Evolutionary conservation across 441 rosid genomes (phyloP).

Genomic region (Gossypium gossypioides): DNA sequence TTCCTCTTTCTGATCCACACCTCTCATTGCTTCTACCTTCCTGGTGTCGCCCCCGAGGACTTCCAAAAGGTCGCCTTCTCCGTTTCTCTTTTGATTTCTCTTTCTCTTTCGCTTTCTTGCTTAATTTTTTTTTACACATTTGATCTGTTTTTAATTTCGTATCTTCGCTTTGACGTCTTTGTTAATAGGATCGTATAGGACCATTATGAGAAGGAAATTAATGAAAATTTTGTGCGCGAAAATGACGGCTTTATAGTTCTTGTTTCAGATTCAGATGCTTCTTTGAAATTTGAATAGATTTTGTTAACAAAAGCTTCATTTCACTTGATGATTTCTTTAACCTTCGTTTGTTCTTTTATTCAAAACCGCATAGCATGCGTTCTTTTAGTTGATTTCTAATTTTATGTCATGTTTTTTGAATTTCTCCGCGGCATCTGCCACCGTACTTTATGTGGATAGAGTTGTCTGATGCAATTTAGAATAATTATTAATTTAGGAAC

Average conservation of each 20-base stretch:
- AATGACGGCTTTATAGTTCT: not conserved
- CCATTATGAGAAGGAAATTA: not conserved
- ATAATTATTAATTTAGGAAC: not conserved
- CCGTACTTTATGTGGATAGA: not conserved
- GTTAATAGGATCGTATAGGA: not conserved
- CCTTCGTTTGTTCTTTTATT: not conserved
- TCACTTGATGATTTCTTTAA: not conserved
- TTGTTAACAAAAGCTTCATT: not conserved
- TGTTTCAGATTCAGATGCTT: not conserved
- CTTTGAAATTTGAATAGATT: not conserved
- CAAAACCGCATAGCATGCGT: not conserved
- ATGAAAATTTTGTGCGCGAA: not conserved
- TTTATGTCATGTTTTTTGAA: not conserved
- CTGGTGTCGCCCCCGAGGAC: conserved; percentile 56
- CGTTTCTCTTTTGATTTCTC: no score
- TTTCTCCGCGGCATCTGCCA: not conserved
- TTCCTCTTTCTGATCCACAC: conserved; percentile 30
- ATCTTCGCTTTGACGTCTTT: not conserved
- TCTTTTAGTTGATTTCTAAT: not conserved
- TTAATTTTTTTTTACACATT: conserved; percentile 20
- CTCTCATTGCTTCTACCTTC: conserved; percentile 45
- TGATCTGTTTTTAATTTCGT: conserved; percentile 13
- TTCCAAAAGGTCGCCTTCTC: conserved; percentile 38
- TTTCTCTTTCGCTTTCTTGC: not conserved
- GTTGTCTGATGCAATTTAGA: not conserved